phyloP scores from a whole-genome alignment of 495 filamentous ascomycete genomes.

The Penicillium lagena region DNA sequence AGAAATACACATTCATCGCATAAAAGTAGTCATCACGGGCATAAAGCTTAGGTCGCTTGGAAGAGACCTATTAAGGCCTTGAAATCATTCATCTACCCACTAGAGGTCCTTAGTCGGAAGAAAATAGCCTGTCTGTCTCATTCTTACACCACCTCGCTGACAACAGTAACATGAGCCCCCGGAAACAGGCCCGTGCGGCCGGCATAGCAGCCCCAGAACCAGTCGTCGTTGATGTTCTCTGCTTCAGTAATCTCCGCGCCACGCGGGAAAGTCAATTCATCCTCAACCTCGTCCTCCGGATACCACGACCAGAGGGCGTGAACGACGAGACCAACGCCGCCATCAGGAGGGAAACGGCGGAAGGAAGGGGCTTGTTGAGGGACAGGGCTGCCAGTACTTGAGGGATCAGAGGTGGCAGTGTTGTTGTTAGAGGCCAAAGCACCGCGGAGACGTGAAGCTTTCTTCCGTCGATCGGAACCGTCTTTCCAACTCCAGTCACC shows the following conservation, averaged over 20 bases:
- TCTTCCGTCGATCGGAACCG: slow-evolving; percentile 38
- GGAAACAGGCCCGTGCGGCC: slow-evolving; percentile 72
- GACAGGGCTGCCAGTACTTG: slow-evolving; percentile 5
- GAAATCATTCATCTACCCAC: no score
- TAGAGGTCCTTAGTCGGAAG: no score
- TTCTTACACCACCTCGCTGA: slow-evolving; percentile 28
- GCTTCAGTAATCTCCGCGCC: slow-evolving; percentile 75
- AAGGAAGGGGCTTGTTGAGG: slow-evolving; percentile 6
- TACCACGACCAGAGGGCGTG: slow-evolving; percentile 68
- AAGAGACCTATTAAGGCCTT: no score
- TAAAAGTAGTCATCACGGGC: no score
- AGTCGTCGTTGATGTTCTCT: slow-evolving; percentile 80
- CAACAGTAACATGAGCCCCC: slow-evolving; percentile 54
- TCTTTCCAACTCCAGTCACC: slow-evolving; percentile 49
- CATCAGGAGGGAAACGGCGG: slow-evolving; percentile 59
- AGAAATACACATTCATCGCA: no score
- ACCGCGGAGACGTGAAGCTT: slow-evolving; percentile 35
- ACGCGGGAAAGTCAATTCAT: slow-evolving; percentile 79
- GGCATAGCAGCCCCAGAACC: slow-evolving; percentile 77
- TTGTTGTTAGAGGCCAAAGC: neutral
- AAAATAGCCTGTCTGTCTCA: neutral
- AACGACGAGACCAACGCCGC: slow-evolving; percentile 57
- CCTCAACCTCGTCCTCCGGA: slow-evolving; percentile 51
- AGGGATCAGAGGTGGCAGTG: slow-evolving; percentile 3
- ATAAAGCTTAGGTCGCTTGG: no score